Base-by-base conservation (phyloP, 2,329 filamentous ascomycete genomes). In the Berkeleyomyces rouxiae region DNA sequence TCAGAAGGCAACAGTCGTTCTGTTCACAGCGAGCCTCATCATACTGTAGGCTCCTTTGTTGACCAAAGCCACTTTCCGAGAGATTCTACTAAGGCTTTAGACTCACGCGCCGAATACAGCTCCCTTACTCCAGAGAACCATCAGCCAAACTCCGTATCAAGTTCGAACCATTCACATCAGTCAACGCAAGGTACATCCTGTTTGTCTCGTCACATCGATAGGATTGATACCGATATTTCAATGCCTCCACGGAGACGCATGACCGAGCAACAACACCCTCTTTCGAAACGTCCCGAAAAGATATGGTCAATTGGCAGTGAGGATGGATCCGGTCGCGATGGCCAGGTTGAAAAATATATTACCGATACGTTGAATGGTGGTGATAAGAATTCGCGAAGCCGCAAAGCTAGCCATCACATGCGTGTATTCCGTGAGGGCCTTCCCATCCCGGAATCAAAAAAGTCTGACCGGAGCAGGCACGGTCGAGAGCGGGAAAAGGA, bases 401-500 rank as follows among this genome's bases (percentile, higher is more conserved):
- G 83, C 67, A 86, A 86, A 71, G 80, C 83, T 46, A 86, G 82
- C 68, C 83, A 86, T 70, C 84, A 82, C 66, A 73, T 86, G 64
- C 77, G 83, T 1, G 83, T 86, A 68, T 86, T 86, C 74, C 83
- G 82, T 65, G 82, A 86, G 70, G 83, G 82, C 42, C 72, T 85
- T n/a, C 70, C 71, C 2, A 79, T 83, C 61, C 81, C 85, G 53
- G 80, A 79, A 68, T 69, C 72, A 49, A 80, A 79, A 67, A 79
- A 77, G 67, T 79, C 75, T 66, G 82, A 83, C 9, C 70, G 51
- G 33, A 62, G 37, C 37, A 59, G 53, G 4, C 58, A 61, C 23
- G 58, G 47, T 40, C 57, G 44, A 33, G 65, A 61, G 37, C 9
- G 59, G 37, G 63, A 64, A 59, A 61, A 40, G 13, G 62, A 63